Conservation (phyloP, 768 basidiomycete genomes). For the Lactarius hatsudake region DNA sequence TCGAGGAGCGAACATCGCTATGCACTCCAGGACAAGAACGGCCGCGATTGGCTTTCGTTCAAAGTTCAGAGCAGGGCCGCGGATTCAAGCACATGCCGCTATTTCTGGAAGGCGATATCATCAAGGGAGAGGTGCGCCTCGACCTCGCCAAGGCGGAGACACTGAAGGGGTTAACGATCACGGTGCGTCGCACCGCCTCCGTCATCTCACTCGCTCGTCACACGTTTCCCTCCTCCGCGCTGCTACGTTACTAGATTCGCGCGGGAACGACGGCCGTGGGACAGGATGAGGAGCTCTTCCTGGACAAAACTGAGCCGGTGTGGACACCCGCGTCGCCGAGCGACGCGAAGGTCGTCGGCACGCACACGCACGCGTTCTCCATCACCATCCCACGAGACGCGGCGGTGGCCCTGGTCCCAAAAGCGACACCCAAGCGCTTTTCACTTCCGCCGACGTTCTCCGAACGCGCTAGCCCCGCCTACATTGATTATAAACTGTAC, state of each 20-base stretch:
- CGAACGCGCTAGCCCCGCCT: conserved; percentile 50
- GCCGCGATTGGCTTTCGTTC: conserved; percentile 17
- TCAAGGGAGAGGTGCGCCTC: conserved; percentile 17
- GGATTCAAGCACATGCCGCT: conserved; percentile 8
- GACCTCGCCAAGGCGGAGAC: conserved; percentile 19
- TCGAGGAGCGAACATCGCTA: conserved; percentile 10
- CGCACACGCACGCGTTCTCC: conserved; percentile 16
- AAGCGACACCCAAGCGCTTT: neutral
- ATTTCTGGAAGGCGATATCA: conserved; percentile 20
- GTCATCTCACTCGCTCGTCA: neutral
- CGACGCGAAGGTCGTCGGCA: conserved; percentile 10
- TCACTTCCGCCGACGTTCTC: conserved; percentile 23
- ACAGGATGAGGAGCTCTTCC: conserved; percentile 21
- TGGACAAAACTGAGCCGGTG: conserved; percentile 11
- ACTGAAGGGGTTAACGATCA: conserved; percentile 18
- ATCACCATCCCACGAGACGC: conserved; percentile 16
- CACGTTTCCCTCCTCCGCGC: no score
- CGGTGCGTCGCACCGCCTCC: neutral
- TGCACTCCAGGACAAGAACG: conserved; percentile 2
- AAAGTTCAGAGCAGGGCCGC: conserved; percentile 21
- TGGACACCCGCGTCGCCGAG: conserved; percentile 18
- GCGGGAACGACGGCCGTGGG: conserved; percentile 18
- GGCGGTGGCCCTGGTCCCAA: neutral
- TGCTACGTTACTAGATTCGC: conserved; percentile 3
- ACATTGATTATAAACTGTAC: conserved; percentile 53